phyloP scores from a whole-genome alignment of 345 rosid species.

The Streptanthus diversifolius region DNA sequence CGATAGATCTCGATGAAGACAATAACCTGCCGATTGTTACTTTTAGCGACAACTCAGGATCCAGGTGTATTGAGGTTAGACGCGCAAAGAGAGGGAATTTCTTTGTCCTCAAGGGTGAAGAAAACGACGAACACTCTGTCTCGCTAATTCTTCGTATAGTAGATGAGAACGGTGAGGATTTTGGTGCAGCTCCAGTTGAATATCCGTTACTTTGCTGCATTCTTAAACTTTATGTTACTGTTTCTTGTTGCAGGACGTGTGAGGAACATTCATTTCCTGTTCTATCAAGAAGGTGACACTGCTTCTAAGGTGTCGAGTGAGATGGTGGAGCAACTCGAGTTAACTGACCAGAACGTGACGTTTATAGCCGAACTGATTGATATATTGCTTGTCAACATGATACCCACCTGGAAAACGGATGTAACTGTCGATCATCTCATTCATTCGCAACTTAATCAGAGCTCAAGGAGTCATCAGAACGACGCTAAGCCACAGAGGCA shows the following conservation, averaged over 20 bases:
- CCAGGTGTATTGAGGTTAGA: constrained; percentile 53
- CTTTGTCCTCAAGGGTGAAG: constrained; percentile 64
- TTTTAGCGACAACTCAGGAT: constrained; percentile 40
- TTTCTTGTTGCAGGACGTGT: constrained; percentile 52
- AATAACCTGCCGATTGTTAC: constrained; percentile 53
- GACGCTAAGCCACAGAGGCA: constrained; percentile 23
- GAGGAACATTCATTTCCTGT: constrained; percentile 76
- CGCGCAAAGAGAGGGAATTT: constrained; percentile 58
- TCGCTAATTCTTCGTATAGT: constrained; percentile 73
- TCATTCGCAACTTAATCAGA: constrained; percentile 33
- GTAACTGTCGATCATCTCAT: constrained; percentile 44
- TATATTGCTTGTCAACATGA: constrained; percentile 54
- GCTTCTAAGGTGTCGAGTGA: constrained; percentile 76
- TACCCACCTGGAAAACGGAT: constrained; percentile 52
- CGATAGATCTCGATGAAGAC: constrained; percentile 60
- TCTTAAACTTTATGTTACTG: background rate
- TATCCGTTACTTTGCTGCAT: background rate
- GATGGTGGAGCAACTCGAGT: constrained; percentile 90
- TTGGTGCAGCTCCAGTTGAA: background rate
- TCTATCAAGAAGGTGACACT: constrained; percentile 76
- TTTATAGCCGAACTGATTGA: constrained; percentile 82
- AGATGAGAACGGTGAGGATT: constrained; percentile 56
- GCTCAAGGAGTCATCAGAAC: constrained; percentile 28
- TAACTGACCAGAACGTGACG: constrained; percentile 62
- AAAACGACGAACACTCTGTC: constrained; percentile 63